Base-by-base conservation (phyloP, 129 eudicot genomes). In the Mikania micrantha region DNA sequence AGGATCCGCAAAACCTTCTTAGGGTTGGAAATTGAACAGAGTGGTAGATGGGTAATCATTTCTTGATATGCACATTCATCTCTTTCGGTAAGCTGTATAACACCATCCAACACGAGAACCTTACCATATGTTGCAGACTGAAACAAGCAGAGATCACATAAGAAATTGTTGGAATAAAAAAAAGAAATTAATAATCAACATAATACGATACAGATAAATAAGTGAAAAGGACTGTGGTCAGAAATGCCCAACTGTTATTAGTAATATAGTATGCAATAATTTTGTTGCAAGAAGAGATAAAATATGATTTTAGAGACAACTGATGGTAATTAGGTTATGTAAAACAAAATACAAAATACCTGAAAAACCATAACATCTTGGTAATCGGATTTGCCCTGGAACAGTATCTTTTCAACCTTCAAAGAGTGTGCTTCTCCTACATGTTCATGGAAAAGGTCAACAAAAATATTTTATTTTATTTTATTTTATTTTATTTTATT, bases 11-110 rank as follows among this genome's bases (percentile, higher is more conserved):
- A 48, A 32, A 91, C 97, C 96, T 91, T 91, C 69, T 88, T 91
- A 19, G 97, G 97, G 69, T 83, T 83, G 31, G 96, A 87, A 74
- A 91, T 91, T 11, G 96, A 91, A 77, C 94, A 79, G 62, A 91
- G 97, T 6, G 97, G 97, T 58, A 91, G 90, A 73, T 91, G 97
- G 52, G 85, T 66, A 35, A 91, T 91, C 97, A 91, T 91, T 79
- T 91, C 97, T 72, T 91, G 97, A 75, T 91, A 91, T 53, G 97
- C 97, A 75, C 90, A 91, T 80, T 91, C 97, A 66, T 91, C 97
- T 76, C 97, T 83, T 80, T 91, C 97, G 15, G 97, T 91, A 58
- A 88, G 96, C 74, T 91, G 97, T 72, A 91, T 88, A 7, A 91
- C 97, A 49, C 97, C 97, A 76, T 91, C 97, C 73, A 91, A 80